A percentile compares a stretch with the other conserved stretches of the same genome.
These are phyloP conservation scores for Vinca major DNA, from an alignment of 305 asterid genomes.

Conservation along the genomic window DNA sequence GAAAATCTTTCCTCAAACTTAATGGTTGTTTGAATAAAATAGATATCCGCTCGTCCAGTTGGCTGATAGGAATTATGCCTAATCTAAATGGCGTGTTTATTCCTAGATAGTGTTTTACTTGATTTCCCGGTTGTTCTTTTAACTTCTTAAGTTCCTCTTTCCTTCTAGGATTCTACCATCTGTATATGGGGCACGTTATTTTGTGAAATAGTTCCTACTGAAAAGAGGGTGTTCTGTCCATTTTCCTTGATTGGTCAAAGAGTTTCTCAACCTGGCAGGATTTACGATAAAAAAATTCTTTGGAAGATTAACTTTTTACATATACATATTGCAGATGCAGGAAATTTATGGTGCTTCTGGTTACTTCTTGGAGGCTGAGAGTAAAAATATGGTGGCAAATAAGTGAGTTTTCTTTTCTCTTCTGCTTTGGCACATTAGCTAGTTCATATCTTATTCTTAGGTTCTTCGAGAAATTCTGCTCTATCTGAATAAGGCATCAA, in stretches of 20 bases:
- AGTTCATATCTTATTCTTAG: not conserved
- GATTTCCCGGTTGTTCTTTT: not conserved
- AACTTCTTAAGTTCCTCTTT: not conserved
- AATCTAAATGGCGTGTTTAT: not conserved
- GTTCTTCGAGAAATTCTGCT: not conserved
- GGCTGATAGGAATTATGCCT: not conserved
- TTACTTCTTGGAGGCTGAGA: slow-evolving; percentile 51
- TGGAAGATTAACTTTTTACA: not conserved
- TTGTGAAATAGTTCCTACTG: not conserved
- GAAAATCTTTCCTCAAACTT: not conserved
- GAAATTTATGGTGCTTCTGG: slow-evolving; percentile 89
- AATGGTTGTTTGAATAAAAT: not conserved
- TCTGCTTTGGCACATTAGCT: not conserved
- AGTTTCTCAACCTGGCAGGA: not conserved
- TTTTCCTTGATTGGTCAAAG: not conserved
- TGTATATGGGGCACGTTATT: not conserved
- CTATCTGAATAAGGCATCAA: not conserved
- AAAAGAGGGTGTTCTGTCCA: not conserved
- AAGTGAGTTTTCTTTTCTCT: slow-evolving; percentile 31
- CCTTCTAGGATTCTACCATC: not conserved
- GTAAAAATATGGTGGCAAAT: slow-evolving; percentile 33
- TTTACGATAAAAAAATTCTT: not conserved
- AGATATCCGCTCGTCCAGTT: not conserved
- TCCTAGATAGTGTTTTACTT: not conserved
- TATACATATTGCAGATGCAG: slow-evolving; percentile 52